phyloP scores from a whole-genome alignment of 2,329 filamentous ascomycete genomes.

The Colletotrichum navitas region DNA sequence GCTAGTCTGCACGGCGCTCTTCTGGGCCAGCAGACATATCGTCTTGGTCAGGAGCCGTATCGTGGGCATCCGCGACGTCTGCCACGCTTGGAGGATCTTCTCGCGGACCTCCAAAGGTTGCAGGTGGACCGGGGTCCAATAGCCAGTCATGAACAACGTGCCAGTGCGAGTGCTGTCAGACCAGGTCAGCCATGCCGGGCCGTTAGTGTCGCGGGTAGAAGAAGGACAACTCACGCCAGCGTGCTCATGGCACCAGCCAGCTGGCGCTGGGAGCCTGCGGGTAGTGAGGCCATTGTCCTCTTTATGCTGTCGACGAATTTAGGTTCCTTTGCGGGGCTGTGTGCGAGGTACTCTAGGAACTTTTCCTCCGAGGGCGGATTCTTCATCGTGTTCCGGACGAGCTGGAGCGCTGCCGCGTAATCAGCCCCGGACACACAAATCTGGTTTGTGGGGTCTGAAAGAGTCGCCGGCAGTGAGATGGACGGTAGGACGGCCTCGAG shows the following conservation, averaged over 20 bases:
- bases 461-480: slow-evolving; percentile 59
- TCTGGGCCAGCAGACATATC: slow-evolving; percentile 66
- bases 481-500: slow-evolving; percentile 72
- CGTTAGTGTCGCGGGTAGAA: not conserved
- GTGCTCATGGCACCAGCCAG: slow-evolving; percentile 56
- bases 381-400: slow-evolving; percentile 52
- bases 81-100: slow-evolving; percentile 73
- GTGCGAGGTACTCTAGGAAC: slow-evolving; percentile 65
- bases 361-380: slow-evolving; percentile 56
- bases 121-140: slow-evolving; percentile 70
- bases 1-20: slow-evolving; percentile 67
- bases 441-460: slow-evolving; percentile 55
- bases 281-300: slow-evolving; percentile 55
- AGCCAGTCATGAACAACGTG: slow-evolving; percentile 76
- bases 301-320: slow-evolving; percentile 65
- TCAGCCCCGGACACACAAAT: slow-evolving; percentile 63
- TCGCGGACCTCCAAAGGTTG: slow-evolving; percentile 73
- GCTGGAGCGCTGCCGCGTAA: slow-evolving; percentile 61
- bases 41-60: slow-evolving; percentile 69
- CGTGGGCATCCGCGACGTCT: slow-evolving; percentile 65
- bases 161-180: slow-evolving; percentile 70
- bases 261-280: slow-evolving; percentile 50
- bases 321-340: slow-evolving; percentile 64
- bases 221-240: slow-evolving; percentile 57
- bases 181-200: slow-evolving; percentile 2